Base-by-base conservation (phyloP, 1,284 basidiomycete genomes). In the Coniophora puteana region DNA sequence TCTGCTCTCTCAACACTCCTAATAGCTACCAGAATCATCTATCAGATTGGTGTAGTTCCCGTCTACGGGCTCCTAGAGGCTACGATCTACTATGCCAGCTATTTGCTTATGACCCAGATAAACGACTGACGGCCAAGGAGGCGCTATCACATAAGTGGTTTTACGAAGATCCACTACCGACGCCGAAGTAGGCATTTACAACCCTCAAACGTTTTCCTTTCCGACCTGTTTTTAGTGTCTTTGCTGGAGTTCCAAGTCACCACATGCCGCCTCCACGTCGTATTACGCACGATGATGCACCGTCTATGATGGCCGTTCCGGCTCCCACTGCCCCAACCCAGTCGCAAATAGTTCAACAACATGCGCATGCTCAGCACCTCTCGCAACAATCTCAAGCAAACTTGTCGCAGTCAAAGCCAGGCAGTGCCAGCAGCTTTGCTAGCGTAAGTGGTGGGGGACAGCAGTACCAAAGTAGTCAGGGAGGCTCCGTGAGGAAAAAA, bases 91-190 rank as follows among this genome's bases (percentile, higher is more conserved):
- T 98, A n/a, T 76, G 76, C 6, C 72, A 77, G 47, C 71, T 95
- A 26, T 93, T 97, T 58, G 78, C 81, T 18, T 99, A 94, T 66
- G 93, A 98, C 63, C 95, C 95, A 0, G 84, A 88, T 48, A 80
- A 76, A 50, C 76, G 96, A 12, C 73, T 97, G 27, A 92, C 87
- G 0, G 92, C 93, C 0, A 76, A 79, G 48, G 80, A 90, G 48
- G 86, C 91, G 0, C 66, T 99, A 1, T 69, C 72, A 12, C 94
- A 98, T 61, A 73, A 72, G 52, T 90, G 87, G 87, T 90, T 90
- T 55, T 68, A 76, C 27, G 84, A 89, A 58, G 86, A 88, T 2
- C 86, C 86, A 7, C 67, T 69, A 23, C 88, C 87, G 1, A 88
- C 81, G 8, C 69, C 68, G 52, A 89, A 89, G 86, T 89, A 51